Percentiles rank a stretch among this genome's conserved stretches.
These are phyloP conservation scores for Inga oerstediana DNA, from an alignment of 306 rosid species.

Conservation along the genomic window DNA sequence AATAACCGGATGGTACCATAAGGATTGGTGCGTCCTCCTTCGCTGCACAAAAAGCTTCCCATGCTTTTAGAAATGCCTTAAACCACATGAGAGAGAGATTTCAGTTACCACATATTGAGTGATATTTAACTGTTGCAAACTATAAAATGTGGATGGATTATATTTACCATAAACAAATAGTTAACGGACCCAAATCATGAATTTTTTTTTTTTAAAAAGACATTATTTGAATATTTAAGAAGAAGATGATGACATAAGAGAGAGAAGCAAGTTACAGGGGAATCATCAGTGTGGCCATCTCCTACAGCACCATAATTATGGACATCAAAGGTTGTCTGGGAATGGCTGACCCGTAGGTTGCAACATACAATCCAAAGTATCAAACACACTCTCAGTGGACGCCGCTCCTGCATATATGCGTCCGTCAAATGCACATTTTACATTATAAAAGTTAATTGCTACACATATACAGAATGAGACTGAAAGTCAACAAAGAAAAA, in stretches of 20 bases:
- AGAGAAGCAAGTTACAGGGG: slow-evolving; percentile 7
- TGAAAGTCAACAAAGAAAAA: too few species aligned
- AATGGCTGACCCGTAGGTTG: slow-evolving; percentile 1
- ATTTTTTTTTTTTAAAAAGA: too few species aligned
- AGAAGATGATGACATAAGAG: neutral
- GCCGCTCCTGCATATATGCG: slow-evolving; percentile 2
- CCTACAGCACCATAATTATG: slow-evolving; percentile 44
- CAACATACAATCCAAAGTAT: slow-evolving; percentile 4
- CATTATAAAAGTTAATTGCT: neutral
- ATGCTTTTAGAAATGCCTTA: slow-evolving; percentile 47
- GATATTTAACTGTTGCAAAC: too few species aligned
- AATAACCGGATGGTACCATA: slow-evolving; percentile 22
- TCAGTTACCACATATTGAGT: too few species aligned
- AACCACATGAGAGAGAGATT: neutral
- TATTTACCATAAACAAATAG: too few species aligned
- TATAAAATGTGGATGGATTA: too few species aligned
- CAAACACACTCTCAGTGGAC: neutral
- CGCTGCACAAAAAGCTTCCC: slow-evolving; percentile 41
- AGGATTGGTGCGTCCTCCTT: slow-evolving; percentile 18
- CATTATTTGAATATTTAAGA: too few species aligned
- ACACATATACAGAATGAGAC: too few species aligned
- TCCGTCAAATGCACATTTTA: neutral
- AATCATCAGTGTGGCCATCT: slow-evolving; percentile 41
- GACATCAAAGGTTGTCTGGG: slow-evolving; percentile 26
- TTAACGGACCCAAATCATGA: too few species aligned